Base-by-base conservation (phyloP, 441 rosid genomes). In the Manihot esculenta region DNA sequence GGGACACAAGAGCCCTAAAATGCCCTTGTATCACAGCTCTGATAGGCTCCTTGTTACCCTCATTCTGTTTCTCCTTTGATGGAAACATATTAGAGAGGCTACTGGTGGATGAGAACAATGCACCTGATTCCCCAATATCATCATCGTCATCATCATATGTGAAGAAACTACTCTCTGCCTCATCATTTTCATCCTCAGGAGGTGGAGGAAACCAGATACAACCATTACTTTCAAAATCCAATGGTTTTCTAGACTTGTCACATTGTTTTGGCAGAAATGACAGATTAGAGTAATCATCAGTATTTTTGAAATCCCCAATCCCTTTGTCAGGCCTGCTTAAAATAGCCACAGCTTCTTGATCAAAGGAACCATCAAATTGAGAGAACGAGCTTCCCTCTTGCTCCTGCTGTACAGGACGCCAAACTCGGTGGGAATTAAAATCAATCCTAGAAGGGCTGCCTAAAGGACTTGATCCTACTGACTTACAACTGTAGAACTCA, bases 1-100 rank as follows among this genome's bases (percentile, higher is more conserved):
- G 93, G 7, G 90, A 88, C 0, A 92, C 98, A 71, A 95, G 96
- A 72, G 97, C 99, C 89, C 93, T 84, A 82, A 95, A 95, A 75
- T 95, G 97, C 62, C 86, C 95, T 38, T 86, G 97, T 62, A 91
- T 85, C 79, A 84, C 82, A 11, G 92, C 89, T 77, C 78, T 78
- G 26, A 88, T 81, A 74, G 97, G 95, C 71, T 89, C 97, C 74
- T 82, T 90, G 77, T 78, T 87, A 59, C 77, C 82, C 65, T 87
- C 89, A 66, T 83, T 83, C 21, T 84, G 86, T 72, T 85, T 93
- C 76, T 88, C 89, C 83, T 80, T 87, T 17, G 84, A 69, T 41
- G 94, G 86, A 61, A 91, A 75, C 42, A 78, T 79, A 70, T 82
- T 72, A 51, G 97, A 85, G 78, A 93, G 85, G 86, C 98, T 88